Evolutionary conservation across 2,329 filamentous ascomycete species (phyloP), one percentile per base, ranked within the genome.

Genomic region (Dryadomyces quercivorus): DNA sequence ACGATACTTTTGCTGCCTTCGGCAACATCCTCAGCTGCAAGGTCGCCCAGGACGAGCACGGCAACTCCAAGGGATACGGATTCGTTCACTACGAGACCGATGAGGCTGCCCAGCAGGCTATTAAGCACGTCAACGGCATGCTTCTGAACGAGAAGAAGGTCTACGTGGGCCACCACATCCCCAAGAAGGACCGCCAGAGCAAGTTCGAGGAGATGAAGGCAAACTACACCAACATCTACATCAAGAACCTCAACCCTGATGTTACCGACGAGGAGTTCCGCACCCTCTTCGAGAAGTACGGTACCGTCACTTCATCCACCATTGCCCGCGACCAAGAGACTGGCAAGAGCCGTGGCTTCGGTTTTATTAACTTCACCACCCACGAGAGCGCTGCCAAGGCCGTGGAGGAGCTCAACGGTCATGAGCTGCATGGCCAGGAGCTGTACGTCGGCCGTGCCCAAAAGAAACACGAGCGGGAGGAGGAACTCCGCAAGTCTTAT

Each of bases 131-230:
- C 68, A 98, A 98, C 72, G 93, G 93, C 71, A 98, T 98, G 93
- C 78, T 98, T 70, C 75, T 98, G 69, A 98, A 98, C 76, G 93
- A 98, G 82, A 98, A 98, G 86, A 98, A 98, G 82, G 93, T 98
- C 61, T 98, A 94, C 65, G 93, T 98, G 63, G 93, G 93, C 61
- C 92, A 96, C 75, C 93, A 98, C 76, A 97, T 98, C 66, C 91
- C 93, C 71, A 97, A 97, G 86, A 97, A 97, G 82, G 93, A 98
- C 69, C 92, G 93, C 66, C 93, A 97, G 82, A 95, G 89, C 88
- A 98, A 98, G 78, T 97, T 97, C 65, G 93, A 98, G 78, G 93
- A 98, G 81, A 98, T 98, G 92, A 98, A 98, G 85, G 93, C 93
- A 72, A 98, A 98, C 81, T 98, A 94, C 81, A 98, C 93, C 78